Conservation (phyloP, 1,284 basidiomycete genomes). For the Sparassis latifolia region DNA sequence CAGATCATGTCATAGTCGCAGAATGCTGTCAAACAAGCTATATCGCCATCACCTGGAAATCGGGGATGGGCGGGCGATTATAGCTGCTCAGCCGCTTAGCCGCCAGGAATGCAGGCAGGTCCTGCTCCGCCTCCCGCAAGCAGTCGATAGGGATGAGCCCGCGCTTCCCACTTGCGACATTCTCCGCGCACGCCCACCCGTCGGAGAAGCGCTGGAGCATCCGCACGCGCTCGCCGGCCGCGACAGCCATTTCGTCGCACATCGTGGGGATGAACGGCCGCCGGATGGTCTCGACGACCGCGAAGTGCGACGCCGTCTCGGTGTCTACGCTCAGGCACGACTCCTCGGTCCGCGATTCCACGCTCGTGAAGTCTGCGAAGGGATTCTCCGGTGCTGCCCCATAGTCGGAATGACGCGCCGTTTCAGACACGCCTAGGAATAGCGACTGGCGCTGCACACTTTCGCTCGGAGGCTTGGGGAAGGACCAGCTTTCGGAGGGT, state of each 20-base stretch:
- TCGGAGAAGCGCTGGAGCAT: constrained; percentile 55
- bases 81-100: constrained; percentile 43
- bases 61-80: neutral
- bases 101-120: constrained; percentile 43
- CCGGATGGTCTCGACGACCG: constrained; percentile 37
- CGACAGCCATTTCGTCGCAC: constrained; percentile 52
- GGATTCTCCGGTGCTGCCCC: constrained; percentile 22
- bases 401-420: constrained; percentile 12
- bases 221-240: constrained; percentile 43
- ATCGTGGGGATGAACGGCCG: constrained; percentile 53
- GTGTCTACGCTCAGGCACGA: constrained; percentile 20
- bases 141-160: constrained; percentile 60
- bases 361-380: constrained; percentile 25
- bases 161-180: constrained; percentile 23
- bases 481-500: constrained; percentile 55
- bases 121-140: constrained; percentile 39
- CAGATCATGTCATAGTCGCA: no score
- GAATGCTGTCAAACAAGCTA: no score
- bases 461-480: constrained; percentile 50
- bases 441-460: constrained; percentile 3
- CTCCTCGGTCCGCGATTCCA: constrained; percentile 2
- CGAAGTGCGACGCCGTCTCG: constrained; percentile 26
- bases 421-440: constrained; percentile 5
- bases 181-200: constrained; percentile 52
- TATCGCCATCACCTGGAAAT: no score